Evolutionary conservation across 2,329 filamentous ascomycete species (phyloP).

Genomic region (Fusarium musae): DNA sequence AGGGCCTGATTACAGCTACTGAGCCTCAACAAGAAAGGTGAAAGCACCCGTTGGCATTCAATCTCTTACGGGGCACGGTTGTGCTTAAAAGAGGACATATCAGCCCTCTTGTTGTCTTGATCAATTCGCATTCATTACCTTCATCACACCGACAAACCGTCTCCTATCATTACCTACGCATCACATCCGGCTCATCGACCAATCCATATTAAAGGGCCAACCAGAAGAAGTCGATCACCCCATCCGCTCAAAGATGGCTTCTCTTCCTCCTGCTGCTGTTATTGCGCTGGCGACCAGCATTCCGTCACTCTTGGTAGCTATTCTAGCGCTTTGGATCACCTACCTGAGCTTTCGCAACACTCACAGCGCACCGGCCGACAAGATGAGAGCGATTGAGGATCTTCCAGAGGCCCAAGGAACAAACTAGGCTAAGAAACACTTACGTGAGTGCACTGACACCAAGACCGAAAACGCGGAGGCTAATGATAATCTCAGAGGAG

Average conservation of each 20-base stretch:
- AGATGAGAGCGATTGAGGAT: not conserved
- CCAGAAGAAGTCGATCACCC: not conserved
- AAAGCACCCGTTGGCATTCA: not conserved
- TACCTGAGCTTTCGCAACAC: not conserved
- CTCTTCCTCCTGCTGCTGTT: not conserved
- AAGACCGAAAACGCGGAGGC: not conserved
- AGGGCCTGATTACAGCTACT: not conserved
- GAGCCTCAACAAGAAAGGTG: accelerated
- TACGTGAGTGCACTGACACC: not conserved
- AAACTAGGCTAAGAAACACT: not conserved
- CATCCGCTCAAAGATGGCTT: not conserved
- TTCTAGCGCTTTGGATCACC: not conserved
- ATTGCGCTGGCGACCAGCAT: not conserved
- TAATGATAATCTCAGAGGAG: not conserved
- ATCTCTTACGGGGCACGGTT: accelerated
- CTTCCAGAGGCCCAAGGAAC: accelerated
- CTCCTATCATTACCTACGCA: not conserved
- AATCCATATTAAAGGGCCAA: not conserved
- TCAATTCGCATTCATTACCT: not conserved
- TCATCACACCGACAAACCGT: accelerated
- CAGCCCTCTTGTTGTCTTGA: accelerated
- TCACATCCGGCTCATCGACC: not conserved
- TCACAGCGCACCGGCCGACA: not conserved
- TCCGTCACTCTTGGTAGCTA: not conserved
- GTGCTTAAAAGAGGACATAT: not conserved